Evolutionary conservation across 805 yeast genomes (phyloP).

Genomic region (Candida awuae): DNA sequence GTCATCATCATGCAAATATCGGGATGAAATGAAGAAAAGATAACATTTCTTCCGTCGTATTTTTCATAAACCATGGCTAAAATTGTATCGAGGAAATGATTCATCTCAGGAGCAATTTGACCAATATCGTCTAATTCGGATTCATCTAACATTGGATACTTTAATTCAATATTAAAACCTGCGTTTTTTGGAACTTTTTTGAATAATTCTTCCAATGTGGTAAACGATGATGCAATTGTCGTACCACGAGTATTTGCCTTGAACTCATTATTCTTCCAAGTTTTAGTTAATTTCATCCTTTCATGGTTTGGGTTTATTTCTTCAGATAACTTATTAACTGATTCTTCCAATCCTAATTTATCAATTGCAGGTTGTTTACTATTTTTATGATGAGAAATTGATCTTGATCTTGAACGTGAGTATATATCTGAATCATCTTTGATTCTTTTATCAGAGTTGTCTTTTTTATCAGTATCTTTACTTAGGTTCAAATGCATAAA

Average conservation of each 20-base stretch:
- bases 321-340: conserved; percentile 14
- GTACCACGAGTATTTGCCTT: conserved; percentile 91
- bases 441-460: conserved; percentile 14
- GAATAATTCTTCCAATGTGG: conserved; percentile 79
- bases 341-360: not conserved
- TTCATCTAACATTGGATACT: conserved; percentile 93
- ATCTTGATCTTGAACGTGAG: conserved; percentile 28
- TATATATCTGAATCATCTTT: conserved; percentile 27
- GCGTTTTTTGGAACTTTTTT: conserved; percentile 71
- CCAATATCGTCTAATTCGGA: conserved; percentile 86
- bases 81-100: conserved; percentile 83
- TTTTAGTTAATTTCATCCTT: conserved; percentile 79
- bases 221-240: conserved; percentile 86
- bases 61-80: conserved; percentile 71
- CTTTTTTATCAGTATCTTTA: conserved; percentile 13
- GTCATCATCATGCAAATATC: conserved; percentile 82
- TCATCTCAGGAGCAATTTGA: conserved; percentile 71
- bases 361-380: not conserved
- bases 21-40: conserved; percentile 91
- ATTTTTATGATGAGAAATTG: conserved; percentile 24
- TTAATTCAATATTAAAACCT: conserved; percentile 91
- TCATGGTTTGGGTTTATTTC: conserved; percentile 38
- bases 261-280: conserved; percentile 77
- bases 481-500: conserved; percentile 50
- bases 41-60: conserved; percentile 72